Evolutionary conservation across 2,329 filamentous ascomycete genomes (phyloP).

Genomic region (Clonostachys rhizophaga): DNA sequence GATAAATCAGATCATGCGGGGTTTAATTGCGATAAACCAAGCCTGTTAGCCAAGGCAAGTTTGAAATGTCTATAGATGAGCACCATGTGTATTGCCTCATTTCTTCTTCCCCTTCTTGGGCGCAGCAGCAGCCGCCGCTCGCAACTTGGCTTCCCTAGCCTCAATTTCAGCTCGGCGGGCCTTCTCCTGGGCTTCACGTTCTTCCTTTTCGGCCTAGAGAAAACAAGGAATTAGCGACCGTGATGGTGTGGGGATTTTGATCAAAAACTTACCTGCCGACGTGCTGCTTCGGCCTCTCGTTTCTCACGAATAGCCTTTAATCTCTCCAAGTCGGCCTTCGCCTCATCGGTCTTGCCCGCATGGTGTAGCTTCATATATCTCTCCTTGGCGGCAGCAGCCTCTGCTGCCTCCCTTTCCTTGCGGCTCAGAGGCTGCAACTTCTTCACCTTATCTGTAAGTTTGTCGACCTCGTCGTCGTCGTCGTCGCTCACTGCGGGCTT

Average conservation of each 20-base stretch:
- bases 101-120: conserved; percentile 46
- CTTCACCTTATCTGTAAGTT: conserved; percentile 49
- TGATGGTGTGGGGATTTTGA: background rate
- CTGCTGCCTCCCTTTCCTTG: conserved; percentile 66
- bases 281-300: conserved; percentile 75
- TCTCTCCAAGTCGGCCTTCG: conserved; percentile 81
- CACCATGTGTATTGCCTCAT: conserved; percentile 9
- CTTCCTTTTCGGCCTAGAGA: conserved; percentile 53
- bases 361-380: conserved; percentile 88
- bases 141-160: conserved; percentile 50
- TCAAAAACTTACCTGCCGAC: conserved; percentile 63
- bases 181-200: conserved; percentile 46
- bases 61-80: too few species aligned
- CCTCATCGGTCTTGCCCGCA: conserved; percentile 95
- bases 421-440: conserved; percentile 36
- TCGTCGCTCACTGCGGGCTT: conserved; percentile 1
- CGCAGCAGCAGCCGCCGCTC: conserved; percentile 43
- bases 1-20: too few species aligned
- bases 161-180: conserved; percentile 45
- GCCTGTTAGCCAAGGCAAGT: too few species aligned
- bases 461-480: conserved; percentile 29
- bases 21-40: too few species aligned
- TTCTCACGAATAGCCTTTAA: conserved; percentile 79
- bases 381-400: conserved; percentile 86
- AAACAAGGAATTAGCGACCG: conserved; percentile 12